Conservation (phyloP, 2,329 filamentous ascomycete genomes). For the Stagonosporopsis rhizophila region DNA sequence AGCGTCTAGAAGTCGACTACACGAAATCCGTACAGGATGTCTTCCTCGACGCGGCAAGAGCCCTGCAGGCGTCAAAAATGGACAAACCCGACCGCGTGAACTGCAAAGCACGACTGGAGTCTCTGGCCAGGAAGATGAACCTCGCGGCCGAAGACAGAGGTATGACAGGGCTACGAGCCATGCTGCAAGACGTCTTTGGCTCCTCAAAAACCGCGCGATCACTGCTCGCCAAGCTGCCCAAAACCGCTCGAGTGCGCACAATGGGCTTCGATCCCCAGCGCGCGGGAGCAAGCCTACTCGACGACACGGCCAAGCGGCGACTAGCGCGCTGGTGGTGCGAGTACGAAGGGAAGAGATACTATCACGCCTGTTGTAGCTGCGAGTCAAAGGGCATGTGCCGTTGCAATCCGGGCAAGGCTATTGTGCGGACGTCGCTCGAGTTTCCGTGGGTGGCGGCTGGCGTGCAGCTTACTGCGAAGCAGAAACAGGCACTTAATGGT, state of each 20-base stretch:
- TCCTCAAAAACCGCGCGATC: not conserved
- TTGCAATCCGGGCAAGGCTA: not conserved
- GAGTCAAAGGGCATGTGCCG: not conserved
- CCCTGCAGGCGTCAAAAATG: not conserved
- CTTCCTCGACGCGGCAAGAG: not conserved
- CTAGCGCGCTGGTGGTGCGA: slow-evolving; percentile 1
- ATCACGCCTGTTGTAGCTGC: not conserved
- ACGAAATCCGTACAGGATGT: not conserved
- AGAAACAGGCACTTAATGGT: not conserved
- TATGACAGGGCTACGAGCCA: not conserved
- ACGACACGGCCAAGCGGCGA: not conserved
- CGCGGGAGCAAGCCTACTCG: not conserved
- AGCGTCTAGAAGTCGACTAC: slow-evolving; percentile 1
- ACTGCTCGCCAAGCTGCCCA: not conserved
- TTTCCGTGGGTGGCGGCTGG: not conserved
- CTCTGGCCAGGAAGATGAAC: not conserved
- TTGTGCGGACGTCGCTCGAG: not conserved
- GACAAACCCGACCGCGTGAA: not conserved
- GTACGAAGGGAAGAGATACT: not conserved
- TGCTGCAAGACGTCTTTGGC: not conserved
- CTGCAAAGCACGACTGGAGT: not conserved
- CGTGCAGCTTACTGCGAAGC: not conserved
- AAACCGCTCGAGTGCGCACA: not conserved
- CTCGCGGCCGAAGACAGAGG: not conserved
- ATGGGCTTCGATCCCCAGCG: not conserved